Evolutionary conservation across 352 stramenopile genomes (phyloP).

Genomic region (Phytophthora europaea): DNA sequence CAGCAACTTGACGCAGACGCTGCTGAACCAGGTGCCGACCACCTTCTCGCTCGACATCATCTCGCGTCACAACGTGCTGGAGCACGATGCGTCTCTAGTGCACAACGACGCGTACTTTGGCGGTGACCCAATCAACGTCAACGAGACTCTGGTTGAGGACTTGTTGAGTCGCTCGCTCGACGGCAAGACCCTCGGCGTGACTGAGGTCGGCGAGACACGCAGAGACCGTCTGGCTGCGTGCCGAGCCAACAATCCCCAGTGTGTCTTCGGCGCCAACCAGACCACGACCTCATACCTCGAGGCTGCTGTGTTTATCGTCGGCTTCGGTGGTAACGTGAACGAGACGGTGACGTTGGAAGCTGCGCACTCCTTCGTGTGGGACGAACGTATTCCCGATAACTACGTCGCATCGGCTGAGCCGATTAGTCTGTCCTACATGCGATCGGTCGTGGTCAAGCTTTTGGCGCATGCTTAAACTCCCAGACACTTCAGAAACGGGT

Average conservation of each 20-base stretch:
- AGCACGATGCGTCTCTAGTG: slow-evolving; percentile 59
- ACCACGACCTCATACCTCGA: slow-evolving; percentile 36
- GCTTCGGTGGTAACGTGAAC: slow-evolving; percentile 42
- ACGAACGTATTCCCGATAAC: slow-evolving; percentile 48
- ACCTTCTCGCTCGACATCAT: slow-evolving; percentile 44
- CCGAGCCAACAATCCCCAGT: slow-evolving; percentile 43
- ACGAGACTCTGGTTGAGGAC: slow-evolving; percentile 32
- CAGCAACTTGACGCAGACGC: slow-evolving; percentile 22
- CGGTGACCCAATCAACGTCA: slow-evolving; percentile 29
- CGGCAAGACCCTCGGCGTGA: slow-evolving; percentile 27
- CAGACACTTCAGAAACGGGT: neutral
- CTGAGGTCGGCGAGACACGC: slow-evolving; percentile 27
- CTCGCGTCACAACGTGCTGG: slow-evolving; percentile 49
- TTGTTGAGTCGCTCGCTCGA: slow-evolving; percentile 28
- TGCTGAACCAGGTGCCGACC: slow-evolving; percentile 31
- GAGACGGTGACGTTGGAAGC: slow-evolving; percentile 40
- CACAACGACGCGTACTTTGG: slow-evolving; percentile 40
- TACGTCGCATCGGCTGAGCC: slow-evolving; percentile 29
- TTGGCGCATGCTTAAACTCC: neutral
- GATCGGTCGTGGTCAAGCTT: slow-evolving; percentile 23
- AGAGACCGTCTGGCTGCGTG: slow-evolving; percentile 37
- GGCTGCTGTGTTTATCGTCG: slow-evolving; percentile 40
- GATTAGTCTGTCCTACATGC: slow-evolving; percentile 36
- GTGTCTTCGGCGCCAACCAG: slow-evolving; percentile 31
- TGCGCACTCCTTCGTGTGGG: slow-evolving; percentile 39